Evolutionary conservation across 1,284 basidiomycete genomes (phyloP), one percentile per base, ranked within the genome.

Genomic region (Malassezia brasiliensis): DNA sequence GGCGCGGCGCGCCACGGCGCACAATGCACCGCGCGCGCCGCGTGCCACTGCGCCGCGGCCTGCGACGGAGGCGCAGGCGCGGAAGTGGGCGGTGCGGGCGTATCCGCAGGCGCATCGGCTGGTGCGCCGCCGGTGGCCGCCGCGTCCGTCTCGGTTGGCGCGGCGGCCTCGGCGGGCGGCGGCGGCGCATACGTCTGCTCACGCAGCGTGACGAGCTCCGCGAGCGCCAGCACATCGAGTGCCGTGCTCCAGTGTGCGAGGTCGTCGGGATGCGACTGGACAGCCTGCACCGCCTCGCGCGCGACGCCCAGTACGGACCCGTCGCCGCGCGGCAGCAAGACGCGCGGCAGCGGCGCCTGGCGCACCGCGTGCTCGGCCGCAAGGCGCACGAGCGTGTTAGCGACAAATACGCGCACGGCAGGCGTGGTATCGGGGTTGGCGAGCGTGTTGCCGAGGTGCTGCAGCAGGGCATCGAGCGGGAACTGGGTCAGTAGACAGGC

Each of bases 1-100:
- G 66, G 1, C 82, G 77, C 60, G 86, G 83, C 62, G 85, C 87
- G 79, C 74, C 42, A 49, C 34, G 46, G 58, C 55, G 49, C 63
- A 42, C 53, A 42, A 31, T 52, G 56, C 40, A 52, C 38, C 28
- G 40, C n/a, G 22, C 36, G 14, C 34, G 25, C 49, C 37, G 52
- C 48, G 30, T 52, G 31, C 25, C 25, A 28, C 25, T 28, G 25
- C 25, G 25, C 25, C 25, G 25, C 25, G 25, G 22, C 36, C 28
- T 63, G 31, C 30, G 34, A 42, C 36, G 10, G 59, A 35, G 40
- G 28, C 34, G 19, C 40, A 30, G 25, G 25, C 25, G 25, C 25
- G 25, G 25, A 7, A n/a, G n/a, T n/a, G 22, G 40, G 35, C 25
- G 47, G 44, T 4, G 25, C n/a, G n/a, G 44, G 44, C n/a, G 20